Evolutionary conservation across 108 stramenopile genomes (phyloP).

Genomic region (Skeletonema grethae): DNA sequence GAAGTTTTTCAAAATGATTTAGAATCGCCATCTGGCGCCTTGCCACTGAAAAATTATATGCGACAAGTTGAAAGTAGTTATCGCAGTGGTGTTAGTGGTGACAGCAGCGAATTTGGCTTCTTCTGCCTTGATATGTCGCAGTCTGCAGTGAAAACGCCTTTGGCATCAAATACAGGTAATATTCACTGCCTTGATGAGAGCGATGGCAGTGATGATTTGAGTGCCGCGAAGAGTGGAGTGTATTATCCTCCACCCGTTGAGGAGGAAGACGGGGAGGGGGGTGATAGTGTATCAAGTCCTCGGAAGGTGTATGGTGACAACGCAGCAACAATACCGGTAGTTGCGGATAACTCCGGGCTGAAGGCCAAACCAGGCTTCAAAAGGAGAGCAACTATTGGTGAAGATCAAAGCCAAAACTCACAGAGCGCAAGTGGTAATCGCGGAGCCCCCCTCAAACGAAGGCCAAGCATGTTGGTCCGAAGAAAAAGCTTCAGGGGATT

Average conservation of each 20-base stretch:
- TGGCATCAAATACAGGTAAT: not conserved
- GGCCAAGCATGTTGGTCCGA: not conserved
- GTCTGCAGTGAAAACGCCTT: not conserved
- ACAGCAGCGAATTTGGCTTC: not conserved
- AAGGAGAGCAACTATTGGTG: not conserved
- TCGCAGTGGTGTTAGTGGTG: slow-evolving; percentile 6
- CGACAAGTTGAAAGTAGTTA: not conserved
- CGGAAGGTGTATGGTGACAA: not conserved
- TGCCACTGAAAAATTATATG: not conserved
- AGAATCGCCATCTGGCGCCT: not conserved
- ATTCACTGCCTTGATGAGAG: not conserved
- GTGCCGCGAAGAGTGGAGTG: slow-evolving; percentile 7
- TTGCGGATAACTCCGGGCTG: not conserved
- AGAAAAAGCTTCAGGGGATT: slow-evolving; percentile 12
- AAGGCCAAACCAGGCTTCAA: not conserved
- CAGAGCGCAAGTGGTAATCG: not conserved
- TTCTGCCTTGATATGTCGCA: not conserved
- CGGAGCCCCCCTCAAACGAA: not conserved
- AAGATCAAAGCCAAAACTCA: not conserved
- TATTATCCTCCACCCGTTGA: slow-evolving; percentile 15
- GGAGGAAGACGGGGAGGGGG: not conserved
- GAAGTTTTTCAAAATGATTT: not conserved
- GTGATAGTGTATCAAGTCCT: not conserved
- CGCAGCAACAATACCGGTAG: not conserved
- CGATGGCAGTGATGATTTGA: not conserved